Base-by-base conservation (phyloP, 306 rosid species). In the Heteromeles arbutifolia region DNA sequence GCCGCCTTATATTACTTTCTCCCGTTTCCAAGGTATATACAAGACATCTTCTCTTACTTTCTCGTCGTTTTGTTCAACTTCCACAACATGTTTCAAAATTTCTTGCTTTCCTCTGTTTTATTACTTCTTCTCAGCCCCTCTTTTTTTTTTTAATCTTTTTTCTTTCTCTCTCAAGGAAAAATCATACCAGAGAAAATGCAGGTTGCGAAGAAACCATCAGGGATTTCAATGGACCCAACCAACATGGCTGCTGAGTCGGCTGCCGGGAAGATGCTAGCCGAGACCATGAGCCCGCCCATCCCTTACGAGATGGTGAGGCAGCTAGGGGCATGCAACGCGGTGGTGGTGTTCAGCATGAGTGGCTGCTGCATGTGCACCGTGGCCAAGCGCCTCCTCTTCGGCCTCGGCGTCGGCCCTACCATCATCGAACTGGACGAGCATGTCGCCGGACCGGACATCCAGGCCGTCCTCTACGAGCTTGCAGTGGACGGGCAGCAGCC, bases 311-410 rank as follows among this genome's bases (percentile, higher is more conserved):
- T 73, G 69, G 85, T 93, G 59, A 67, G 83, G 7, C 80, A 80
- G 37, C 80, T 93, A 2, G 90, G 89, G 0, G 81, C 87, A 19
- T 79, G 85, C 83, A 89, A 87, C 75, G 84, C 93, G 8, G 98
- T 93, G 25, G 98, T 93, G 12, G 87, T 93, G 12, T 93, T 93
- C 86, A 89, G 96, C 87, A 75, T 76, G 76, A 88, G 79, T 67
- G 82, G 86, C 17, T 93, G 98, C 74, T 89, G 96, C 80, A 90
- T 93, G 96, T 90, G 91, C 80, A 89, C 98, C 0, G 96, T 90
- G 6, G 96, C 86, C 14, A 89, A 93, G 56, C 92, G 86, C 7
- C 98, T 93, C 24, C 96, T 93, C 76, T 85, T 87, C 72, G 83
- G 94, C 78, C 94, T 92, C 4, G 98, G 96, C 0, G 98, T 90